Conservation (phyloP, 257 asterid species). For the Nyctanthes arbortristis region DNA sequence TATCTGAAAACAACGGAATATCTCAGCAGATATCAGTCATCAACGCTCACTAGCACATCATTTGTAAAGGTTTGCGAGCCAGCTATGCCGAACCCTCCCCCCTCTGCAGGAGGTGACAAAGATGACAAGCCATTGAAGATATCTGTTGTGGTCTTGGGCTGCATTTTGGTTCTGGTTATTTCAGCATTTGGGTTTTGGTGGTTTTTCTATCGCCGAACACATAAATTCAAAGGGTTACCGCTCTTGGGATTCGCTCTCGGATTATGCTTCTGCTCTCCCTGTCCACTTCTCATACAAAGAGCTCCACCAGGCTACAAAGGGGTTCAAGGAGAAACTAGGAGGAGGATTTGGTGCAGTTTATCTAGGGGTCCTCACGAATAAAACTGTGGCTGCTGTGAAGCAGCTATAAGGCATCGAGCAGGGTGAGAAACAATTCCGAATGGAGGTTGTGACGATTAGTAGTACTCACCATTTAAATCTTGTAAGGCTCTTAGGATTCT, state of each 20-base stretch:
- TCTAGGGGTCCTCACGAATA: constrained; percentile 35
- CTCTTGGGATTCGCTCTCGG: constrained; percentile 58
- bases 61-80: constrained; percentile 67
- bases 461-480: constrained; percentile 54
- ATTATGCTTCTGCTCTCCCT: constrained; percentile 80
- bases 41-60: constrained; percentile 63
- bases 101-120: constrained; percentile 14
- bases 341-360: constrained; percentile 50
- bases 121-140: constrained; percentile 34
- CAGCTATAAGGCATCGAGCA: constrained; percentile 40
- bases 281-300: constrained; percentile 49
- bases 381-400: constrained; percentile 47
- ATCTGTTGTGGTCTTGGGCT: constrained; percentile 42
- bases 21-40: constrained; percentile 61
- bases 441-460: constrained; percentile 52
- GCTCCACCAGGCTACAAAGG: constrained; percentile 32
- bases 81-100: constrained; percentile 42
- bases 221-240: constrained; percentile 44
- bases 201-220: constrained; percentile 40
- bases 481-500: constrained; percentile 49
- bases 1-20: constrained; percentile 46
- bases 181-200: constrained; percentile 39
- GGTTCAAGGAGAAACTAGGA: constrained; percentile 40
- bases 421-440: constrained; percentile 52
- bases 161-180: constrained; percentile 37